Evolutionary conservation across 1,284 basidiomycete genomes (phyloP), one percentile per base, ranked within the genome.

Genomic region (Meripilus lineatus): DNA sequence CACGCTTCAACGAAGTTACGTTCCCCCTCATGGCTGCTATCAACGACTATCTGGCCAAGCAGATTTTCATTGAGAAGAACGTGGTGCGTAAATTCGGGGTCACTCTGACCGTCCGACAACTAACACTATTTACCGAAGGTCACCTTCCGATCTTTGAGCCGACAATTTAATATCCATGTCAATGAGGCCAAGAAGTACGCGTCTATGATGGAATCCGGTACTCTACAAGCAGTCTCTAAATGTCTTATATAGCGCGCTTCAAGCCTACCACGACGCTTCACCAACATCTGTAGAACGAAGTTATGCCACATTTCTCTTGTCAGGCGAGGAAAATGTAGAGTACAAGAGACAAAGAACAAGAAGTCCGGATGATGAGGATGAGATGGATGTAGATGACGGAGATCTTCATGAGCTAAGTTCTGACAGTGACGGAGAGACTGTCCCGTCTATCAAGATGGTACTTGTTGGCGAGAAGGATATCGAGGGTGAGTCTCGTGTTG

Each of bases 181-280:
- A 84, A 86, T 57, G 62, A 64, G 26, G 85, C 86, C 8, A 88
- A 86, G 60, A 81, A 80, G 85, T 86, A 50, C 56, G 75, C 46
- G 1, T 36, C 17, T 35, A 13, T 11, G 44, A 6, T 35, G 5
- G 13, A 13, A 14, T 11, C 5, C 26, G 28, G n/a, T n/a, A 14
- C 25, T 25, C 17, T 14, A 40, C 17, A 32, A 13, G 14, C 36
- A 14, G 17, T 32, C 13, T 5, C 39, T 33, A 33, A 40, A 25
- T 22, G 15, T 23, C 24, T 25, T 38, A 14, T 22, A 10, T 52
- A 89, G 85, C 53, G 79, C 81, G 55, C 70, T 89, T n/a, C 74
- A 74, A 13, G 58, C 57, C 0, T 87, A 77, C 53, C 70, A 79
- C 52, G 62, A 66, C 7, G 65, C 69, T 23, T 67, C 68, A 10